Base-by-base conservation (phyloP, 805 yeast species). In the Wickerhamiella siamensis region DNA sequence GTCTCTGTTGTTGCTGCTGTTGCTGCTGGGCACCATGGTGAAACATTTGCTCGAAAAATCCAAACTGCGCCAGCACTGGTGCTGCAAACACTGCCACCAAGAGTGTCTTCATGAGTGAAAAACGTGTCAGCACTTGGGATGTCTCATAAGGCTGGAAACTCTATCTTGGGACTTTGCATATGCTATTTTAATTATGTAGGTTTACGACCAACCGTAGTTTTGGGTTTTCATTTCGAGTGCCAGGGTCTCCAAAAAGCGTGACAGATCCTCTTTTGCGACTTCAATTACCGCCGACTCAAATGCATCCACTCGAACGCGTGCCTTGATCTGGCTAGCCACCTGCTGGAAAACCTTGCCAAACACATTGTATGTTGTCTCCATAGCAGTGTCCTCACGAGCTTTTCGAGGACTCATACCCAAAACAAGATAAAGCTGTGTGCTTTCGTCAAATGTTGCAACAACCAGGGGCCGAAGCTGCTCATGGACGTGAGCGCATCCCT, bases 251-350 rank as follows among this genome's bases (percentile, higher is more conserved):
- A 91, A 62, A 55, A 91, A 91, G 39, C 94, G 83, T 4, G 84
- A 68, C 47, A 91, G 64, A 57, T 91, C 98, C 38, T 87, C 95
- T 54, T 77, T 79, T 45, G 83, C 64, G 34, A 91, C 77, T 62
- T 91, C 96, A 35, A 91, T 84, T 18, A 91, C 83, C 3, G 96
- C 77, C 48, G 94, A 82, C 57, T 91, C 97, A 61, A 91, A 91
- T 54, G 94, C 84, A 58, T 91, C 97, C 47, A 91, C 81, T 53
- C 88, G 71, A 16, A 86, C 86, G 51, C 81, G 77, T 2, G 96
- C 95, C 33, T 86, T 88, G 4, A 94, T 81, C 17, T 74, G 73
- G 36, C 69, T 70, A 1, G 96, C 91, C 21, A 87, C 83, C 49
- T 79, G 80, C 58, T 84, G 95, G 59, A 91, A 91, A 29, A 94